These are phyloP conservation scores for Ustilago shanxiensis DNA, from an alignment of 1,284 basidiomycete species.

Conservation along the genomic window DNA sequence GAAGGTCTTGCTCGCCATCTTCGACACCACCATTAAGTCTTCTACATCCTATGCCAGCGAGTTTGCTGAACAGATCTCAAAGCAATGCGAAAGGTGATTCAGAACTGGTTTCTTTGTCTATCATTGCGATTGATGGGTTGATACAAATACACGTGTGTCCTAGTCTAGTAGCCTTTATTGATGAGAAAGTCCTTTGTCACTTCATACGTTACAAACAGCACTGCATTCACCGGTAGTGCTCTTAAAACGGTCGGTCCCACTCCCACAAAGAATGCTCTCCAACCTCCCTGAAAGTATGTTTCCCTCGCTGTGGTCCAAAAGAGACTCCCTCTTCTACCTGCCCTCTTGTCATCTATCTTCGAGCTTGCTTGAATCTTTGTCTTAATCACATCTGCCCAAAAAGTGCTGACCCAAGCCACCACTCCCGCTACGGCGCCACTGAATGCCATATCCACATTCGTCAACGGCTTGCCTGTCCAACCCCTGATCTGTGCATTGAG, in stretches of 20 bases:
- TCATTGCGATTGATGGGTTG: neutral
- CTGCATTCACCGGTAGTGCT: constrained; percentile 62
- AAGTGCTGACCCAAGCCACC: constrained; percentile 63
- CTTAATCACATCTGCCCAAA: constrained; percentile 65
- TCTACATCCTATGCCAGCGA: too few relatives aligned
- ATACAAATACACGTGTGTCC: neutral
- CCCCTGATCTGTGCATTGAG: constrained; percentile 40
- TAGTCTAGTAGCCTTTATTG: constrained; percentile 15
- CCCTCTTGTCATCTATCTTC: neutral
- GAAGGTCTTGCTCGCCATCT: constrained; percentile 26
- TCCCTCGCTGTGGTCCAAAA: constrained; percentile 34
- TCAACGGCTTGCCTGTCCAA: constrained; percentile 16
- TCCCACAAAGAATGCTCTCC: constrained; percentile 57
- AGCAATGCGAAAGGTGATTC: too few relatives aligned
- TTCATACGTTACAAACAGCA: constrained; percentile 58
- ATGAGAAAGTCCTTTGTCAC: constrained; percentile 40
- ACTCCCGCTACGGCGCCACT: constrained; percentile 61
- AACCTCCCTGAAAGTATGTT: constrained; percentile 50
- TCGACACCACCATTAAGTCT: constrained; percentile 22
- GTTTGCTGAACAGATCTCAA: too few relatives aligned
- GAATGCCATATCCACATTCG: constrained; percentile 54
- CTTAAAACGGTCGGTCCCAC: constrained; percentile 59
- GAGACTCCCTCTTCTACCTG: neutral
- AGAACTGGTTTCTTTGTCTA: neutral
- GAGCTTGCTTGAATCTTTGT: constrained; percentile 59